Evolutionary conservation across 106 monocot species (phyloP).

Genomic region (Iris macrosiphon): DNA sequence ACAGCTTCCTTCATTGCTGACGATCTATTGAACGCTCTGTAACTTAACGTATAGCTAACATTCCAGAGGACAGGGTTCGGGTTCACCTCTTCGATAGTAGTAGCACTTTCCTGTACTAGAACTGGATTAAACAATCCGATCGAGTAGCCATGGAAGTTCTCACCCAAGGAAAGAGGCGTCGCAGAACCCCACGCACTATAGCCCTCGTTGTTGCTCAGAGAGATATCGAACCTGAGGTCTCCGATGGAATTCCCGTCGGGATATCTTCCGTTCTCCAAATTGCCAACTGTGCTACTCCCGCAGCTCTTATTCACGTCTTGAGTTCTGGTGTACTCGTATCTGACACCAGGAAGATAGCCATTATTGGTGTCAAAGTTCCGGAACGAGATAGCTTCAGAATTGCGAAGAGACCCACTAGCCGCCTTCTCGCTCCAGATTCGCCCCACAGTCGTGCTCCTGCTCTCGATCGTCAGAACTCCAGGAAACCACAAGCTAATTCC

Average conservation of each 20-base stretch:
- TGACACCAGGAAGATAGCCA: constrained; percentile 16
- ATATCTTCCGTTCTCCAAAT: constrained; percentile 19
- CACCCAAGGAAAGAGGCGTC: constrained; percentile 32
- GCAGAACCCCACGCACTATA: constrained; percentile 19
- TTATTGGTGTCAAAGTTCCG: background rate
- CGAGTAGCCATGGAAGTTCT: constrained; percentile 12
- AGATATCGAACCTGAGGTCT: constrained; percentile 35
- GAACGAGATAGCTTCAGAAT: background rate
- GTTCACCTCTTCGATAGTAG: background rate
- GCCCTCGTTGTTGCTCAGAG: constrained; percentile 3
- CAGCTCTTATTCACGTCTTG: constrained; percentile 21
- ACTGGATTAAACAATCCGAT: background rate
- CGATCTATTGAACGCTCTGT: constrained; percentile 14
- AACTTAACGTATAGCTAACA: constrained; percentile 29
- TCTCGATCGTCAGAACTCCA: constrained; percentile 17
- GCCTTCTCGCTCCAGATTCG: constrained; percentile 25
- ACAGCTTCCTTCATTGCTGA: background rate
- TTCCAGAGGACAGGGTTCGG: constrained; percentile 22
- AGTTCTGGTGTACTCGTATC: constrained; percentile 39
- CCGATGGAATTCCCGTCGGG: constrained; percentile 31
- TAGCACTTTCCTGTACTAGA: background rate
- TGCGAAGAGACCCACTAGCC: background rate
- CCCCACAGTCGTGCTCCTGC: constrained; percentile 17
- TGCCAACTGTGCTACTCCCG: background rate
- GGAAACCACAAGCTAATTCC: constrained; percentile 41